phyloP scores from a whole-genome alignment of 768 basidiomycete species.

The Asterophora parasitica region DNA sequence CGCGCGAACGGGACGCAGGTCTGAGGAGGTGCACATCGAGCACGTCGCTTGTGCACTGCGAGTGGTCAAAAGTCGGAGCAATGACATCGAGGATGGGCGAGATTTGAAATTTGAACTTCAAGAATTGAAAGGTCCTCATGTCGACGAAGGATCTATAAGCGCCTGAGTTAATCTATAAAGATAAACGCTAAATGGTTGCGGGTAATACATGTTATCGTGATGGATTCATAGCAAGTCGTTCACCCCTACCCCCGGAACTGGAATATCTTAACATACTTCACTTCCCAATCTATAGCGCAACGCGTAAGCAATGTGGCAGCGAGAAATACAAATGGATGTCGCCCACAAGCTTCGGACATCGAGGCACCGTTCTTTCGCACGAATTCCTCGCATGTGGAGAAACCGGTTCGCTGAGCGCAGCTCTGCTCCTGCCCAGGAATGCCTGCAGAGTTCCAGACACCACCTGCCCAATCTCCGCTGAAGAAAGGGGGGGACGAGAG shows the following conservation, averaged over 20 bases:
- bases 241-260: slow-evolving; percentile 28
- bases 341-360: slow-evolving; percentile 76
- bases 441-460: slow-evolving; percentile 68
- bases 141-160: no score
- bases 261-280: slow-evolving; percentile 71
- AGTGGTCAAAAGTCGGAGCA: no score
- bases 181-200: not conserved
- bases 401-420: slow-evolving; percentile 80
- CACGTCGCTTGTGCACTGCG: no score
- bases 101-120: no score
- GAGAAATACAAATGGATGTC: not conserved
- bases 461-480: slow-evolving; percentile 87
- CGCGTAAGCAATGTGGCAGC: slow-evolving; percentile 3
- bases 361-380: slow-evolving; percentile 68
- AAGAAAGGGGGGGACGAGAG: slow-evolving; percentile 7
- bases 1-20: no score
- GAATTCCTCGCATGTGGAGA: slow-evolving; percentile 74
- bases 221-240: not conserved
- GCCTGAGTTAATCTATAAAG: not conserved
- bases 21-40: no score
- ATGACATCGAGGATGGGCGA: no score
- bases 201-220: not conserved
- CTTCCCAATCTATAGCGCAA: slow-evolving; percentile 67
- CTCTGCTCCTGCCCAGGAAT: slow-evolving; percentile 83
- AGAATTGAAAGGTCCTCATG: no score